These are phyloP conservation scores for Triglochin maritima DNA, from an alignment of 106 monocot genomes.

Conservation along the genomic window DNA sequence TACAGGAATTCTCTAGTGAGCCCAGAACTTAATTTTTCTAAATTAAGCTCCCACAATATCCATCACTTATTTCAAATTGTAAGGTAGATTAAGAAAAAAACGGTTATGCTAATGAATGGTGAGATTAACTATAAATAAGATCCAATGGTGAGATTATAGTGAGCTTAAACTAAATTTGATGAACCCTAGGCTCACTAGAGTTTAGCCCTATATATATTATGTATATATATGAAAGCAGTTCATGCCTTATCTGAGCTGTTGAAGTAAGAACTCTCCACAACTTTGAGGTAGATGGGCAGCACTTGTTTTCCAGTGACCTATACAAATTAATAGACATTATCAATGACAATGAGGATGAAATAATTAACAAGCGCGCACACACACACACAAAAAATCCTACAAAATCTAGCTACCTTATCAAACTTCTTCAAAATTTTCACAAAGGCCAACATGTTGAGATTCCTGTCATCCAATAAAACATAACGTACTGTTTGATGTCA, in stretches of 20 bases:
- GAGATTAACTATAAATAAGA: too few species aligned
- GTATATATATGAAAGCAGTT: neutral
- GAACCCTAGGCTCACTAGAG: too few species aligned
- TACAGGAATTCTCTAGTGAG: too few species aligned
- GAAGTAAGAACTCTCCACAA: constrained; percentile 93
- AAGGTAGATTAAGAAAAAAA: too few species aligned
- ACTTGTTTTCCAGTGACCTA: constrained; percentile 72
- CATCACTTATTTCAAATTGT: too few species aligned
- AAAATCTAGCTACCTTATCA: constrained; percentile 50
- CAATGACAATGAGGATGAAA: neutral
- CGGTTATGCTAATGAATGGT: too few species aligned
- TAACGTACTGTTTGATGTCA: neutral
- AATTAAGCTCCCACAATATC: too few species aligned
- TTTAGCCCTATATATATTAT: too few species aligned
- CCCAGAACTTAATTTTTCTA: too few species aligned
- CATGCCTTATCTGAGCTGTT: constrained; percentile 81
- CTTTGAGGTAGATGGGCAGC: constrained; percentile 67
- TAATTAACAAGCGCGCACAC: neutral
- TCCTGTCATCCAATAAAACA: constrained; percentile 25
- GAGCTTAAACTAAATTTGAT: too few species aligned
- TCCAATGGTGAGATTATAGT: too few species aligned
- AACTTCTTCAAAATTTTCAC: constrained; percentile 95
- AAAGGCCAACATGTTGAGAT: constrained; percentile 92
- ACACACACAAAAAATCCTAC: too few species aligned
- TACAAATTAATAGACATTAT: neutral